Evolutionary conservation across 2,329 filamentous ascomycete species (phyloP).

Genomic region (Penicillium sp.): DNA sequence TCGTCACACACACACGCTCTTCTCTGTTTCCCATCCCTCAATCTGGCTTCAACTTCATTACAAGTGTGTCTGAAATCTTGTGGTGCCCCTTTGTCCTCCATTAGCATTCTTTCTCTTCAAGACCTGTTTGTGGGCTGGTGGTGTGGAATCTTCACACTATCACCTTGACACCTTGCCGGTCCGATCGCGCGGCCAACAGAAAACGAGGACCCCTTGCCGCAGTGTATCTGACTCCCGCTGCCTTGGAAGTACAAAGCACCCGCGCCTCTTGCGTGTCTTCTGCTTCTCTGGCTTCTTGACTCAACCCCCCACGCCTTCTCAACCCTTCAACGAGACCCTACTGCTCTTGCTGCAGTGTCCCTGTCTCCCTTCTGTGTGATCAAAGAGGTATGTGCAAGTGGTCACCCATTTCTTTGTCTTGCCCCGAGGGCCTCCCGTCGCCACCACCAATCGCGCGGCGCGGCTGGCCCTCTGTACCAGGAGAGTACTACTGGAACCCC

Average conservation of each 20-base stretch:
- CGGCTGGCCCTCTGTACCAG: constrained; percentile 9
- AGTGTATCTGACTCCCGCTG: constrained; percentile 16
- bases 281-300: constrained; percentile 6
- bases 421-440: constrained; percentile 14
- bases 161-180: not conserved
- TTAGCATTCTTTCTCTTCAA: too few relatives aligned
- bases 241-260: constrained; percentile 4
- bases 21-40: not conserved
- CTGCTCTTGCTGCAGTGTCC: not conserved
- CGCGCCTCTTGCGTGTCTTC: constrained; percentile 10
- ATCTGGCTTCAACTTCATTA: too few relatives aligned
- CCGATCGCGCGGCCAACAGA: constrained; percentile 1
- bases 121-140: too few relatives aligned
- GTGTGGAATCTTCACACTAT: too few relatives aligned
- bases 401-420: constrained; percentile 3
- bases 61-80: too few relatives aligned
- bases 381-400: too few relatives aligned
- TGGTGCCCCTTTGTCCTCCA: too few relatives aligned
- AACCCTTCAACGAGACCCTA: not conserved
- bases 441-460: constrained; percentile 17
- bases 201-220: constrained; percentile 14
- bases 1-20: constrained; percentile 5
- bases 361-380: constrained; percentile 5
- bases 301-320: constrained; percentile 1
- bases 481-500: not conserved